Evolutionary conservation across 2,329 filamentous ascomycete genomes (phyloP), one percentile per base, ranked within the genome.

Genomic region (Graphiopsis chlorocephala): DNA sequence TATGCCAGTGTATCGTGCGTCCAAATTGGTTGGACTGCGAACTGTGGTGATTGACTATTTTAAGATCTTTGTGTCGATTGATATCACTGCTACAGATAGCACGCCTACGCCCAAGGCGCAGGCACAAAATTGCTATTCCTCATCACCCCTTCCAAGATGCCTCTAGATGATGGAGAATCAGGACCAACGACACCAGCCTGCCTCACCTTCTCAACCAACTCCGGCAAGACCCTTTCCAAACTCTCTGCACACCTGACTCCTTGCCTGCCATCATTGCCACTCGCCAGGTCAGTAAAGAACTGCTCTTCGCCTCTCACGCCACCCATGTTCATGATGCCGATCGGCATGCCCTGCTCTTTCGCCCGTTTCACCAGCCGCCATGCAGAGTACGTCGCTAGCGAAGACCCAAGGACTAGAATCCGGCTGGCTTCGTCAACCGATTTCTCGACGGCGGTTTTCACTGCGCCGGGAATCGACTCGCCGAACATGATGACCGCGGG

Each of bases 401-500:
- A 97, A 38, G 92, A 97, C 4, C 93, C 95, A 17, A 98, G 77
- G 10, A 98, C 85, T 25, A 98, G 81, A 38, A 98, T 78, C 65
- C 87, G 86, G 6, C 87, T 88, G 1, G 92, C 90, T 29, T 84
- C 84, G 72, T 97, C 91, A 58, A 98, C 87, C 14, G 90, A 90
- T 29, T 86, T 80, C 74, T 98, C 93, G 1, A 93, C 94, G 0
- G 87, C 88, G 1, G 80, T 77, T 76, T 96, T 97, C 38, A 93
- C 88, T 1, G 79, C 72, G 1, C 79, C 77, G 0, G 86, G 82
- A 58, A 98, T 96, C 66, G 87, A 93, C 78, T 98, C 95, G 17
- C 95, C 95, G 76, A 98, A 98, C 92, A 98, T 97, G 71, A 93
- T 88, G 2, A 99, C 93, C 0, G 91, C 91, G 3, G 95, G 95